Conservation (phyloP, 2,329 filamentous ascomycete genomes). For the Curvularia verruculosa region DNA sequence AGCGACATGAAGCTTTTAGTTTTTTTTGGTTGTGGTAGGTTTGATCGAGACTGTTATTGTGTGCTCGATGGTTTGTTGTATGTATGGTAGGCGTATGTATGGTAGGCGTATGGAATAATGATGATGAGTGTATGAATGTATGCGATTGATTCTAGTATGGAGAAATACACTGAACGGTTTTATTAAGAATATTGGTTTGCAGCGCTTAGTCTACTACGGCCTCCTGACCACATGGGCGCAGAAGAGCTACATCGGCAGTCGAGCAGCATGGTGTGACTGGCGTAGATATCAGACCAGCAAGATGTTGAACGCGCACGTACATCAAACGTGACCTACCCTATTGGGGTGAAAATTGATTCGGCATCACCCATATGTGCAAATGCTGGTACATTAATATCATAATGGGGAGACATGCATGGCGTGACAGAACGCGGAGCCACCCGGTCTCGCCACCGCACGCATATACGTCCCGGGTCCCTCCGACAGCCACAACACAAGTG, state of each 20-base stretch:
- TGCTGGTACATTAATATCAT: not conserved
- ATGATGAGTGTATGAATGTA: not conserved
- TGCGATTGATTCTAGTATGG: not conserved
- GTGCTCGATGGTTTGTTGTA: not conserved
- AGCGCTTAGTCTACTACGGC: not conserved
- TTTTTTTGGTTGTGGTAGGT: not conserved
- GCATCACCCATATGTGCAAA: not conserved
- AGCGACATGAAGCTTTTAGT: conserved; percentile 7
- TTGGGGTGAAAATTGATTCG: not conserved
- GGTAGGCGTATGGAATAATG: not conserved
- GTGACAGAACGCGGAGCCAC: conserved; percentile 10
- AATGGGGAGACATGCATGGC: conserved; percentile 17
- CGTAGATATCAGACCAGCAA: not conserved
- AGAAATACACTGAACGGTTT: not conserved
- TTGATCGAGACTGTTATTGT: not conserved
- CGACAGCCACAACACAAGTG: not conserved
- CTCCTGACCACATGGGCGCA: not conserved
- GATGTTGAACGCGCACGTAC: not conserved
- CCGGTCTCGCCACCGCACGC: conserved; percentile 7
- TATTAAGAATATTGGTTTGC: not conserved
- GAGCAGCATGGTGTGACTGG: conserved; percentile 5
- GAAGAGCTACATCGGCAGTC: not conserved
- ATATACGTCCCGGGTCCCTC: not conserved
- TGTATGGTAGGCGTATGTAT: not conserved
- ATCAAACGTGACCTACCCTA: not conserved